Conservation (phyloP, 176 grass and related monocot genomes). For the Musa itinerans region DNA sequence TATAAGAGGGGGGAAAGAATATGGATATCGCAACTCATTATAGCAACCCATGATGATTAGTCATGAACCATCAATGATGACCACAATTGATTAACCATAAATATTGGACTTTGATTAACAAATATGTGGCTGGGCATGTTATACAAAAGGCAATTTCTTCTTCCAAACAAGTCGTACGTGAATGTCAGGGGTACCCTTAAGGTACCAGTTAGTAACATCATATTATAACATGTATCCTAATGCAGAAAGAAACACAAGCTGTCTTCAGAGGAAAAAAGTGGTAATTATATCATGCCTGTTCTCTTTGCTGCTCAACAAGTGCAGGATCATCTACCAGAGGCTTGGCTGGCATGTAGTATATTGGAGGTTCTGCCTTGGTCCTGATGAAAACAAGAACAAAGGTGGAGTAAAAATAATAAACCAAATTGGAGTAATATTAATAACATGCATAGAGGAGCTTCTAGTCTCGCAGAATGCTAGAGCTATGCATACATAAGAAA, state of each 20-base stretch:
- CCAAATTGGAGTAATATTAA: conserved; percentile 15
- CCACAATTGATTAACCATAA: too few species aligned
- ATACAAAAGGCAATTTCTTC: not conserved
- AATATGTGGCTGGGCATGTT: too few species aligned
- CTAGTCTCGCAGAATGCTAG: conserved; percentile 29
- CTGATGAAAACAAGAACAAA: conserved; percentile 42
- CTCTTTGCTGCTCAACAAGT: conserved; percentile 53
- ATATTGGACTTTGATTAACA: too few species aligned
- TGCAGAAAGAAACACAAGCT: not conserved
- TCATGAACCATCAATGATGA: too few species aligned
- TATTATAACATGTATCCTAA: not conserved
- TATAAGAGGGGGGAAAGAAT: too few species aligned
- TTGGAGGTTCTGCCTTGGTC: conserved; percentile 85
- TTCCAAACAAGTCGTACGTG: not conserved
- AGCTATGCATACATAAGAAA: conserved; percentile 66
- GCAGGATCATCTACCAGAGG: conserved; percentile 58
- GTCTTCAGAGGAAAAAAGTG: not conserved
- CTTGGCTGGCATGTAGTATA: conserved; percentile 88
- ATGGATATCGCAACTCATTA: too few species aligned
- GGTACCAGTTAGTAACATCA: not conserved
- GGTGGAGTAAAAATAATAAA: conserved; percentile 27
- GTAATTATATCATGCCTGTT: conserved; percentile 33
- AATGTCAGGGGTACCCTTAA: not conserved
- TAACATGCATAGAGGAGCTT: conserved; percentile 1
- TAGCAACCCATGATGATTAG: too few species aligned